These are phyloP conservation scores for Conidiobolus incongruus DNA, from an alignment of 371 early-diverging fungal species.

Conservation along the genomic window DNA sequence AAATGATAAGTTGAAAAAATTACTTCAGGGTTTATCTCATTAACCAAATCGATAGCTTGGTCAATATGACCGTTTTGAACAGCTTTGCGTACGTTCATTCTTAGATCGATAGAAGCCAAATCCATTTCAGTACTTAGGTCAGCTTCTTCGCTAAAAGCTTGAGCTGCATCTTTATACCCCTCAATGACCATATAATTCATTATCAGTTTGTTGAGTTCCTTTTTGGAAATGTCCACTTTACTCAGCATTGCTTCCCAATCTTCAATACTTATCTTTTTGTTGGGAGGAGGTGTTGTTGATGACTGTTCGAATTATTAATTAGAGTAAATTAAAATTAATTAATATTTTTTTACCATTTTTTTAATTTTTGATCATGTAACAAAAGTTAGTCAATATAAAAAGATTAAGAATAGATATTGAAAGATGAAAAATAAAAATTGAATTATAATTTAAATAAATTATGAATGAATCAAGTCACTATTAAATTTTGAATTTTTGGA, in stretches of 20 bases:
- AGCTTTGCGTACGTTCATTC: conserved; percentile 82
- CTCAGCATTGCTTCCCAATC: not conserved
- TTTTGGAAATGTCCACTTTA: conserved; percentile 7
- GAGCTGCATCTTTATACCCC: conserved; percentile 94
- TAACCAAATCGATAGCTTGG: conserved; percentile 82
- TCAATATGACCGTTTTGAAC: conserved; percentile 76
- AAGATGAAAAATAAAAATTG: no score
- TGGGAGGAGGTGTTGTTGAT: no score
- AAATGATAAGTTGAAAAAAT: not conserved
- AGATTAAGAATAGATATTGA: no score
- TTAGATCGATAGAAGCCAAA: conserved; percentile 71
- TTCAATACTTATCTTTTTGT: not conserved
- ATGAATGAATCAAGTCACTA: no score
- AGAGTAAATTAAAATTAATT: no score
- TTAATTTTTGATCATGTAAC: no score
- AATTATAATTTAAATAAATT: no score
- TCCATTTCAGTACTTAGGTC: conserved; percentile 56
- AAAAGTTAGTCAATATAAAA: no score
- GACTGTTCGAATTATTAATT: no score
- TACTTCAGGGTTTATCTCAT: conserved; percentile 92
- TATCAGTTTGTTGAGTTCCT: conserved; percentile 78
- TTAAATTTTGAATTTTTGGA: no score
- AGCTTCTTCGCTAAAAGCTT: conserved; percentile 74
- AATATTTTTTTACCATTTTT: no score
- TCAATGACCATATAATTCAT: conserved; percentile 98